Evolutionary conservation across 768 basidiomycete species (phyloP).

Genomic region (Panaeolus papilionaceus): DNA sequence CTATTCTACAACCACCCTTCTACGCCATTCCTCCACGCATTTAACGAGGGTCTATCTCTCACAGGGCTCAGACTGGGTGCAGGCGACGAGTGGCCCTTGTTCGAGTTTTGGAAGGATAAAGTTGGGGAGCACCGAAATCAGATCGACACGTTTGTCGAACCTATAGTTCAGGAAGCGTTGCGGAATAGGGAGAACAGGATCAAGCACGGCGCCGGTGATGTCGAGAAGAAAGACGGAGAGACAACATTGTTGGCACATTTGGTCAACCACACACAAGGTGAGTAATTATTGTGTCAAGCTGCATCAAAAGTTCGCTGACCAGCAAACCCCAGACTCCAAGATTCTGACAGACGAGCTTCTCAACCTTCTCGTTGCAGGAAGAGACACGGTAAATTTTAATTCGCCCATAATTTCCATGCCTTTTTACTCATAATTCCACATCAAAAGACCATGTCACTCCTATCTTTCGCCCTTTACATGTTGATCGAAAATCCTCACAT

Average conservation of each 20-base stretch:
- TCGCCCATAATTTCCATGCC: background rate
- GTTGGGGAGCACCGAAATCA: slow-evolving; percentile 47
- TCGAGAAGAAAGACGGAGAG: slow-evolving; percentile 37
- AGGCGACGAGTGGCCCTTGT: slow-evolving; percentile 39
- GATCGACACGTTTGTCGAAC: slow-evolving; percentile 55
- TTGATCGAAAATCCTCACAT: slow-evolving; percentile 50
- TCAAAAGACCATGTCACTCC: slow-evolving; percentile 42
- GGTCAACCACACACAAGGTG: slow-evolving; percentile 55
- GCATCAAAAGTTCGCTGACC: background rate
- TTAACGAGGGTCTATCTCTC: slow-evolving; percentile 49
- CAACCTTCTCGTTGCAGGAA: slow-evolving; percentile 63
- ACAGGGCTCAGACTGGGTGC: slow-evolving; percentile 43
- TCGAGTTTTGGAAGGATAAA: slow-evolving; percentile 58
- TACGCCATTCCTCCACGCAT: slow-evolving; percentile 54
- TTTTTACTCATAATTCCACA: background rate
- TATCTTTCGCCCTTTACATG: slow-evolving; percentile 51
- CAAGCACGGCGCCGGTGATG: slow-evolving; percentile 15
- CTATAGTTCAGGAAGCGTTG: slow-evolving; percentile 54
- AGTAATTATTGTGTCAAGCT: slow-evolving; percentile 22
- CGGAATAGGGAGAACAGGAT: slow-evolving; percentile 43
- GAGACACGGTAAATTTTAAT: slow-evolving; percentile 51
- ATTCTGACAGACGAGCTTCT: slow-evolving; percentile 51
- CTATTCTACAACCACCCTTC: slow-evolving; percentile 40
- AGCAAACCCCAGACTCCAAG: slow-evolving; percentile 23
- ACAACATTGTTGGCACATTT: slow-evolving; percentile 58